phyloP scores from a whole-genome alignment of 208 protist species.

The Acanthamoeba royreba region DNA sequence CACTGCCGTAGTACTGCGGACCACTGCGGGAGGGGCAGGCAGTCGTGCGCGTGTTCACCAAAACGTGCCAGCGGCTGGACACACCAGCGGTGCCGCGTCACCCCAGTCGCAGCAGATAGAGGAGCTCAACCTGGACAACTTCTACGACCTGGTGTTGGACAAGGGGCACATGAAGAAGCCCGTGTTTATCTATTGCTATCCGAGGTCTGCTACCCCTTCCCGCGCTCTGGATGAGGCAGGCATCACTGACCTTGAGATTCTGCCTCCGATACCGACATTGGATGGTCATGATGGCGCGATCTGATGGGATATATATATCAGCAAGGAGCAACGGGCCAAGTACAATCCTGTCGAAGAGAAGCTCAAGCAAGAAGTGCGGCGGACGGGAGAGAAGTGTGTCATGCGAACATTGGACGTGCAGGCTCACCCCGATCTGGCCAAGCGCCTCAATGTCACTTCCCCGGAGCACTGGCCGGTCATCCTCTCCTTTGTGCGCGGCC shows the following conservation, averaged over 20 bases:
- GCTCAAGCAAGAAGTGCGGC: neutral
- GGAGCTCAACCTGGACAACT: neutral
- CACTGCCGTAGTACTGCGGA: no score
- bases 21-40: no score
- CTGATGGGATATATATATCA: neutral
- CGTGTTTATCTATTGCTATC: neutral
- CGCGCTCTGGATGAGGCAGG: neutral
- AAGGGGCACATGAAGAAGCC: neutral
- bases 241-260: no score
- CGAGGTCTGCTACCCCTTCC: neutral
- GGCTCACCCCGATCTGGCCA: neutral
- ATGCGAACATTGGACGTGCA: neutral
- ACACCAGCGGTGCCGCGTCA: neutral
- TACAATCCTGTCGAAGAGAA: neutral
- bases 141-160: neutral
- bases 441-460: neutral
- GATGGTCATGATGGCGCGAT: neutral
- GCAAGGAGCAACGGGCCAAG: neutral
- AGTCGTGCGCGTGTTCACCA: no score
- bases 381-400: neutral
- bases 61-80: neutral
- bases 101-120: neutral
- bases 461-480: neutral
- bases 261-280: neutral
- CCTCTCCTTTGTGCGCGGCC: neutral